Percentiles rank a stretch among this genome's conserved stretches.
phyloP scores from a whole-genome alignment of 208 protist species.

The Trichomonas gallinae region DNA sequence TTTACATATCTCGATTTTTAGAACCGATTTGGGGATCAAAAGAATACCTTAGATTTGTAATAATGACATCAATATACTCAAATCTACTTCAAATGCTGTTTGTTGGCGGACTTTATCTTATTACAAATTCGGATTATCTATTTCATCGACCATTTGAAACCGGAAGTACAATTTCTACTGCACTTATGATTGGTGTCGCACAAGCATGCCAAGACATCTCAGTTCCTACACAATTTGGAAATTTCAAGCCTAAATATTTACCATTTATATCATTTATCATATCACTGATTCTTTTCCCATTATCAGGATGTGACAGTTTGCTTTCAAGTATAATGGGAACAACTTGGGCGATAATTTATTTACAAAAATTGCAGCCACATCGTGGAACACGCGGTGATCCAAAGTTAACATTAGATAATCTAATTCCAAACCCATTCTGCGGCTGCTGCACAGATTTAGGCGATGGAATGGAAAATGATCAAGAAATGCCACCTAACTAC shows the following conservation, averaged over 20 bases:
- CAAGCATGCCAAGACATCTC: not conserved
- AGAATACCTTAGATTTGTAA: not conserved
- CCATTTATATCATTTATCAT: not conserved
- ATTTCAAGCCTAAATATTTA: not conserved
- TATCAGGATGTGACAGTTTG: not conserved
- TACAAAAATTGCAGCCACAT: not conserved
- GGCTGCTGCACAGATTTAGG: not conserved
- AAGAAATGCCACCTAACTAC: not conserved
- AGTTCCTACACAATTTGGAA: not conserved
- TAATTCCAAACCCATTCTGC: not conserved
- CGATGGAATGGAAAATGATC: not conserved
- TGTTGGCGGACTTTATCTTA: not conserved
- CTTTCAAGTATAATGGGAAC: not conserved
- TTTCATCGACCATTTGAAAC: not conserved
- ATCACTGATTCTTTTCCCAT: not conserved
- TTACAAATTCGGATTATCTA: not conserved
- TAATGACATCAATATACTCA: not conserved
- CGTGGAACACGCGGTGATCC: not conserved
- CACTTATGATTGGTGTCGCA: not conserved
- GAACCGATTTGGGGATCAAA: not conserved
- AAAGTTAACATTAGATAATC: not conserved
- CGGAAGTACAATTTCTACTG: not conserved
- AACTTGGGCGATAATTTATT: not conserved
- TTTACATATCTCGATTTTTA: not conserved
- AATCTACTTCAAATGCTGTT: not conserved